phyloP scores from a whole-genome alignment of 2,329 filamentous ascomycete genomes.

The Diaporthe aspalathi region DNA sequence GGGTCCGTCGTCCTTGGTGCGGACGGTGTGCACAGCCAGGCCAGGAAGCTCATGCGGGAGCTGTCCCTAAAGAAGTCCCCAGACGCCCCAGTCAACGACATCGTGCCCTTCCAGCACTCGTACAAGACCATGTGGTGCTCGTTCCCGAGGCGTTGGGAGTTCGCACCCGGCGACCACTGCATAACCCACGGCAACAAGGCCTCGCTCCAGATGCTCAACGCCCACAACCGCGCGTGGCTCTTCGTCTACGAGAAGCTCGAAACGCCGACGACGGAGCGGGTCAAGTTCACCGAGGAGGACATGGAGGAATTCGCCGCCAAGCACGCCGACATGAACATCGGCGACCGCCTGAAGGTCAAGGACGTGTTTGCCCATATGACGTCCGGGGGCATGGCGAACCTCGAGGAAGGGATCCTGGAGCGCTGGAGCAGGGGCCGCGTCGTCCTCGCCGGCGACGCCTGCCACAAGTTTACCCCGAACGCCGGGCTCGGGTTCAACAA shows the following conservation, averaged over 20 bases:
- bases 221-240: slow-evolving; percentile 47
- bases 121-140: slow-evolving; percentile 52
- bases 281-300: slow-evolving; percentile 45
- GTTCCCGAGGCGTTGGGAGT: slow-evolving; percentile 42
- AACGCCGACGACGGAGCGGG: slow-evolving; percentile 43
- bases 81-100: slow-evolving; percentile 39
- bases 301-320: slow-evolving; percentile 44
- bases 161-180: slow-evolving; percentile 42
- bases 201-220: slow-evolving; percentile 47
- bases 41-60: slow-evolving; percentile 49
- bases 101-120: slow-evolving; percentile 47
- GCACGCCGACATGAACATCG: slow-evolving; percentile 46
- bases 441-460: slow-evolving; percentile 51
- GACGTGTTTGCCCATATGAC: slow-evolving; percentile 46
- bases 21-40: slow-evolving; percentile 56
- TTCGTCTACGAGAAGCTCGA: slow-evolving; percentile 50
- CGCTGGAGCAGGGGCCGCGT: slow-evolving; percentile 52
- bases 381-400: slow-evolving; percentile 46
- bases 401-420: slow-evolving; percentile 52
- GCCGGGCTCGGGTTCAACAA: slow-evolving; percentile 51
- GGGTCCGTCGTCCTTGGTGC: slow-evolving; percentile 55
- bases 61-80: slow-evolving; percentile 43
- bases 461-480: slow-evolving; percentile 53
- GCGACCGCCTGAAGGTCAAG: slow-evolving; percentile 44
- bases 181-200: slow-evolving; percentile 48